Evolutionary conservation across 1,284 basidiomycete species (phyloP), one percentile per base, ranked within the genome.

Genomic region (Heterobasidion annosum): DNA sequence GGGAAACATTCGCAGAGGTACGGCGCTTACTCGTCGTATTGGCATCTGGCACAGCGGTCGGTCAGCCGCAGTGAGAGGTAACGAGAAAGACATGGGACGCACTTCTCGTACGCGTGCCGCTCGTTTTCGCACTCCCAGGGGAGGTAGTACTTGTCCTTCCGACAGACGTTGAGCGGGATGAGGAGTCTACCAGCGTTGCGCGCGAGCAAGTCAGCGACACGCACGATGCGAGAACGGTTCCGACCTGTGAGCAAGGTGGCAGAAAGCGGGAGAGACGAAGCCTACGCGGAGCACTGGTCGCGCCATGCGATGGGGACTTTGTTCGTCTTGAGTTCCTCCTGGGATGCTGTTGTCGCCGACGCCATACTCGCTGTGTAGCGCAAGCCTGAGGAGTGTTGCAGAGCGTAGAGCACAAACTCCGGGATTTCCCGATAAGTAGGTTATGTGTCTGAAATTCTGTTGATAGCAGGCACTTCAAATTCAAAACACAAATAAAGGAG

Each of bases 261-360:
- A 35, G 51, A 15, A 35, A 34, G 47, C 33, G 34, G 18, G 54
- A 48, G 9, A 47, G 9, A 47, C 18, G 45, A 19, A 5, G 33
- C 88, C 65, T 68, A 96, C 93, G 92, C 83, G 62, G 93, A 95
- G 71, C 93, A 97, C 62, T 87, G 82, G 71, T 97, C 93, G 64
- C 93, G 78, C 85, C 89, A 97, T 10, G 79, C 87, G 8, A 96
- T 61, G 8, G 93, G 93, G 25, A 95, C 77, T 58, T 76, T 77
- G 57, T 88, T 77, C 7, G 80, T 78, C 69, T 91, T 89, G 68
- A 92, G 78, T 69, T 95, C 90, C 58, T 81, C 75, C 66, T 93
- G 87, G 37, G 92, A 91, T 51, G 93, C 93, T 53, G 86, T 88
- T 44, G 82, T 83, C 57, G 85, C 75, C 52, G 83, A 78, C 54